A percentile compares a stretch with the other conserved stretches of the same genome.
Evolutionary conservation across 345 rosid species (phyloP).

Genomic region (Melastoma malabathricum): DNA sequence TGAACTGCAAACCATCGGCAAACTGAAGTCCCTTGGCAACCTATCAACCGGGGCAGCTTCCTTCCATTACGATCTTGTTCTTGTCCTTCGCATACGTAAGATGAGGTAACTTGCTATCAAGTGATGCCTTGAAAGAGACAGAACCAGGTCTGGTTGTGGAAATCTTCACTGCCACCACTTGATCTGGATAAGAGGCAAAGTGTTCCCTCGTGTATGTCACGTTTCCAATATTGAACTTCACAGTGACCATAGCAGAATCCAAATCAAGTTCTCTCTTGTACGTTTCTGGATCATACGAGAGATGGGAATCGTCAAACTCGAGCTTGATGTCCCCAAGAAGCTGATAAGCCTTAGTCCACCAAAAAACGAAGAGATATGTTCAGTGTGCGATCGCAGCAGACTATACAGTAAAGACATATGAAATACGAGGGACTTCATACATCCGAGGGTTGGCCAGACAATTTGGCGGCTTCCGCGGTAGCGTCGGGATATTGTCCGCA

Average conservation of each 20-base stretch:
- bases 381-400: no score
- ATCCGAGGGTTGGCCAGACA: constrained; percentile 51
- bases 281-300: constrained; percentile 37
- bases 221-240: constrained; percentile 47
- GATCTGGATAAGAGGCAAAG: constrained; percentile 66
- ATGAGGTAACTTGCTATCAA: constrained; percentile 58
- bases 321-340: constrained; percentile 75
- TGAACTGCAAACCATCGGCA: constrained; percentile 46
- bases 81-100: constrained; percentile 26
- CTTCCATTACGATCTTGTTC: constrained; percentile 53
- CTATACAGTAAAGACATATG: neutral
- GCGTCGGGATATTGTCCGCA: constrained; percentile 52
- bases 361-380: neutral
- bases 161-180: constrained; percentile 56
- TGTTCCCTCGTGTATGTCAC: constrained; percentile 55
- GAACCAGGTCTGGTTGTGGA: constrained; percentile 54
- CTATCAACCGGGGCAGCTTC: constrained; percentile 64
- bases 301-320: constrained; percentile 70
- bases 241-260: constrained; percentile 59
- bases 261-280: constrained; percentile 77
- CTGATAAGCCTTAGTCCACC: constrained; percentile 58
- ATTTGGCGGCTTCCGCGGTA: constrained; percentile 46
- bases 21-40: constrained; percentile 56
- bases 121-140: constrained; percentile 46
- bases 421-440: constrained; percentile 17